Conservation (phyloP, 1,284 basidiomycete genomes). For the Boletus austroedulis region DNA sequence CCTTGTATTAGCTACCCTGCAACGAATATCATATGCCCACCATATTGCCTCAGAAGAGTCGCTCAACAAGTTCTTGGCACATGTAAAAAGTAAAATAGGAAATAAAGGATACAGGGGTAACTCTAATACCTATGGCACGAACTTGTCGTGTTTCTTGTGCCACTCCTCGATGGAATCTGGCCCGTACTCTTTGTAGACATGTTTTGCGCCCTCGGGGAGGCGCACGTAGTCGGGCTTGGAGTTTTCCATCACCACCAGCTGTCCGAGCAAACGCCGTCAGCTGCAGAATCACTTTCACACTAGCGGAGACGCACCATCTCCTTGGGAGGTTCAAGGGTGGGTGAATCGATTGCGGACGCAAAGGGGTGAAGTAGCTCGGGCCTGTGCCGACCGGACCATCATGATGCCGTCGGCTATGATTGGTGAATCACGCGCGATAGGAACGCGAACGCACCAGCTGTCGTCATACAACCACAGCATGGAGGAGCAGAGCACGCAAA, state of each 20-base stretch:
- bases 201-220: conserved; percentile 54
- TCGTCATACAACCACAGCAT: conserved; percentile 62
- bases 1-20: conserved; percentile 2
- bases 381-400: conserved; percentile 37
- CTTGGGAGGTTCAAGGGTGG: conserved; percentile 45
- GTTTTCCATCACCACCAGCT: conserved; percentile 47
- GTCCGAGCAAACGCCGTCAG: neutral
- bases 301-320: conserved; percentile 40
- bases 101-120: too few species aligned
- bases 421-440: too few species aligned
- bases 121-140: conserved; percentile 33
- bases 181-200: conserved; percentile 43
- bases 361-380: conserved; percentile 61
- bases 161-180: conserved; percentile 49
- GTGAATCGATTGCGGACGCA: conserved; percentile 57
- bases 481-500: conserved; percentile 55
- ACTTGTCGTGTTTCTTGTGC: conserved; percentile 52
- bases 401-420: neutral
- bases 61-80: too few species aligned
- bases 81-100: too few species aligned
- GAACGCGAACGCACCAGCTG: conserved; percentile 40
- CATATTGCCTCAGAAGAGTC: neutral
- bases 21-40: neutral
- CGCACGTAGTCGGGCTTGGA: conserved; percentile 59
- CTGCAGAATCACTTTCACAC: neutral